A percentile compares a stretch with the other conserved stretches of the same genome.
These are phyloP conservation scores for Iris macrosiphon DNA, from an alignment of 106 monocot genomes.

Conservation along the genomic window DNA sequence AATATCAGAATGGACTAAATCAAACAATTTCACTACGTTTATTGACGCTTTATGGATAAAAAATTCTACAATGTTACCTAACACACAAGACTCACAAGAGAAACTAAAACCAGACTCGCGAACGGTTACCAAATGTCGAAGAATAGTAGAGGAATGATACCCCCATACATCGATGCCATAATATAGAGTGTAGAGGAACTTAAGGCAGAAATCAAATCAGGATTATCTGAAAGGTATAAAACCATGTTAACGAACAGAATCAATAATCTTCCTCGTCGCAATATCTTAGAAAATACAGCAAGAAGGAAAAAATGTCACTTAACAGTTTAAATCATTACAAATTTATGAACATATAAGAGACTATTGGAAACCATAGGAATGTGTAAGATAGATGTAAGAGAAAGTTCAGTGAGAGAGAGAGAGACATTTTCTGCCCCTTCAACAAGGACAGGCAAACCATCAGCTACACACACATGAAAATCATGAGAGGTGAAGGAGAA, in stretches of 20 bases:
- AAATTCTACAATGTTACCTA: neutral
- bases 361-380: neutral
- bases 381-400: neutral
- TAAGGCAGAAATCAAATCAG: neutral
- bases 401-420: neutral
- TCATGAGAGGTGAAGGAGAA: neutral
- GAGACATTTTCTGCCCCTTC: neutral
- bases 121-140: neutral
- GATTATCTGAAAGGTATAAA: too few relatives aligned
- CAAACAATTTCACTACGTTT: neutral
- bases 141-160: neutral
- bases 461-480: neutral
- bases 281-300: too few relatives aligned
- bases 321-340: neutral
- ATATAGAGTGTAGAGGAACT: neutral
- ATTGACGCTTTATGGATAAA: neutral
- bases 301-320: too few relatives aligned
- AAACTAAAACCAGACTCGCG: neutral
- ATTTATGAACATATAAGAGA: neutral
- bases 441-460: neutral
- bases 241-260: neutral
- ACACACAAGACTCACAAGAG: neutral
- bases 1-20: neutral
- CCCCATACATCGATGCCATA: too few relatives aligned
- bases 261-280: too few relatives aligned